Percentiles rank a stretch among this genome's conserved stretches.
phyloP scores from a whole-genome alignment of 2,329 filamentous ascomycete genomes.

The Fusarium subtropicale region DNA sequence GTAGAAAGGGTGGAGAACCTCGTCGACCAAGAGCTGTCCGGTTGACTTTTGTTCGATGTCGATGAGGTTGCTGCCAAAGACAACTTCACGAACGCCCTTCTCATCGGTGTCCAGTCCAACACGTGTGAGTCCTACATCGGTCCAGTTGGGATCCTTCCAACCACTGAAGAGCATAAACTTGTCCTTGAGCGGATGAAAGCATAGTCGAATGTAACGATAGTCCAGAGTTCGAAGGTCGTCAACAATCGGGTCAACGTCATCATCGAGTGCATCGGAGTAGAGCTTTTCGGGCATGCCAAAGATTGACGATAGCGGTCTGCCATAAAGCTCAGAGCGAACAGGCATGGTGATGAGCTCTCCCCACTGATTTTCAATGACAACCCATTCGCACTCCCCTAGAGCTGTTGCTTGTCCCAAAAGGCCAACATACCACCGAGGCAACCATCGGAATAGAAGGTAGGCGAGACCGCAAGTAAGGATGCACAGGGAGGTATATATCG shows the following conservation, averaged over 20 bases:
- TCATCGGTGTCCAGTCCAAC: slow-evolving; percentile 89
- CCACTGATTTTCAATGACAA: slow-evolving; percentile 98
- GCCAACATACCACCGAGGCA: slow-evolving; percentile 86
- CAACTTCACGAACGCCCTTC: slow-evolving; percentile 81
- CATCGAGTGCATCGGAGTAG: slow-evolving; percentile 64
- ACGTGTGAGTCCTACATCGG: slow-evolving; percentile 78
- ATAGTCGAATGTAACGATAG: slow-evolving; percentile 94
- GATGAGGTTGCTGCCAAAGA: slow-evolving; percentile 92
- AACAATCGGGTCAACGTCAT: slow-evolving; percentile 79
- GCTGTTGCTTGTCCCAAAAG: slow-evolving; percentile 77
- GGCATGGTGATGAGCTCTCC: slow-evolving; percentile 85
- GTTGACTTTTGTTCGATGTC: slow-evolving; percentile 92
- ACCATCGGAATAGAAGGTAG: slow-evolving; percentile 88
- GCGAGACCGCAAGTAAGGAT: slow-evolving; percentile 78
- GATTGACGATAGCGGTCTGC: slow-evolving; percentile 67
- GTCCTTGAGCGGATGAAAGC: slow-evolving; percentile 88
- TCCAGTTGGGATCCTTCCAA: slow-evolving; percentile 96
- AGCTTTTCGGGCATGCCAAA: slow-evolving; percentile 76
- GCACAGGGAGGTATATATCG: slow-evolving; percentile 77
- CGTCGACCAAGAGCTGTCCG: slow-evolving; percentile 86
- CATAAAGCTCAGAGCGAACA: slow-evolving; percentile 67
- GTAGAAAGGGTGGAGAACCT: slow-evolving; percentile 98
- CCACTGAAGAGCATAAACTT: slow-evolving; percentile 87
- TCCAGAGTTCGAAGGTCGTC: slow-evolving; percentile 81
- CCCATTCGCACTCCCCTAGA: slow-evolving; percentile 84